Conservation (phyloP, 2,329 filamentous ascomycete species). For the Fusarium nanum region DNA sequence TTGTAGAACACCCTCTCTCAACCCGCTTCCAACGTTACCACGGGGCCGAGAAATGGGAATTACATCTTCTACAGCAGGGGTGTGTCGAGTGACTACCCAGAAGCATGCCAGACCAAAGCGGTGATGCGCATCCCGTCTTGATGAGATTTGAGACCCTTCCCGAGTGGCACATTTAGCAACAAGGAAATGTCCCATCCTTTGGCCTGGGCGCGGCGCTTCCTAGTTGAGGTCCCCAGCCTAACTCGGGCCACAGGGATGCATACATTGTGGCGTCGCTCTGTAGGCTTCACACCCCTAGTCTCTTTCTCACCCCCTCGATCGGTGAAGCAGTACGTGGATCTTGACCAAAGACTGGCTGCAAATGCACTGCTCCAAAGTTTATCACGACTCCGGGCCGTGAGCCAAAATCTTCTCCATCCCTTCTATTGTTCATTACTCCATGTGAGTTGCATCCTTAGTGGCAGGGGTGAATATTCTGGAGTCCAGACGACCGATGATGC, state of each 20-base stretch:
- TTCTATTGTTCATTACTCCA: slow-evolving; percentile 43
- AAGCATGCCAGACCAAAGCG: slow-evolving; percentile 44
- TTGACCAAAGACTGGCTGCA: slow-evolving; percentile 32
- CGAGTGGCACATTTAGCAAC: slow-evolving; percentile 44
- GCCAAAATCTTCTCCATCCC: slow-evolving; percentile 48
- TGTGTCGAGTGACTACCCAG: slow-evolving; percentile 17
- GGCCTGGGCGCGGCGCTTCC: slow-evolving; percentile 29
- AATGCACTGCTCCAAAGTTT: slow-evolving; percentile 10
- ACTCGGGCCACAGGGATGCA: slow-evolving; percentile 28
- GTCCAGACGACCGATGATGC: slow-evolving; percentile 40
- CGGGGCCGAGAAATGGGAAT: slow-evolving; percentile 31
- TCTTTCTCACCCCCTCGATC: not conserved
- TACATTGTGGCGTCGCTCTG: slow-evolving; percentile 28
- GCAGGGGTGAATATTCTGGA: slow-evolving; percentile 42
- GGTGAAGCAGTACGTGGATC: not conserved
- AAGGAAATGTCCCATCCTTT: slow-evolving; percentile 43
- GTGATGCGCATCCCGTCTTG: slow-evolving; percentile 46
- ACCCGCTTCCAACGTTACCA: not conserved
- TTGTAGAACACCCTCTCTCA: not conserved
- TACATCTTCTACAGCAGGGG: slow-evolving; percentile 29
- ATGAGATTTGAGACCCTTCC: slow-evolving; percentile 47
- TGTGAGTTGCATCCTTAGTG: slow-evolving; percentile 43
- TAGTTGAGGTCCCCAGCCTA: slow-evolving; percentile 27
- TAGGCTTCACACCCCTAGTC: slow-evolving; percentile 10
- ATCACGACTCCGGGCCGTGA: slow-evolving; percentile 44